Evolutionary conservation across 805 yeast genomes (phyloP), one percentile per base, ranked within the genome.

Genomic region (Spathaspora girioi): DNA sequence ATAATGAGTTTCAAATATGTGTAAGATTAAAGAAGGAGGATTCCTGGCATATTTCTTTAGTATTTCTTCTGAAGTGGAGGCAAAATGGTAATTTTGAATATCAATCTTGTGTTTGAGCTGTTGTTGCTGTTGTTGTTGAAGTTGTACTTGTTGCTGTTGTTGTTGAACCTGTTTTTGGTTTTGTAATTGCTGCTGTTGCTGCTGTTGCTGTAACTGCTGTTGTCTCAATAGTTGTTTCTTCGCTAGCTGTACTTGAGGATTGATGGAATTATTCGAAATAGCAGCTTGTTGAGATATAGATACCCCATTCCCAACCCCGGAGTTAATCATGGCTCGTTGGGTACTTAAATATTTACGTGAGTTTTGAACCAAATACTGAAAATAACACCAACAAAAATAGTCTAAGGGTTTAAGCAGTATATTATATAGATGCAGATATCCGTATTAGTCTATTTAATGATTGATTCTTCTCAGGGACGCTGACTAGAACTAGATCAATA

Each of bases 1-100:
- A 66, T 84, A 93, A 68, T 92, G 96, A 51, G 89, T 90, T 59
- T 90, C 94, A 68, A 89, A 92, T 20, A 93, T 90, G 62, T 93
- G 97, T 60, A 93, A 85, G 56, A 84, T 96, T 53, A 93, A 69
- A 40, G 96, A 87, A 7, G 97, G 87, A 9, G 93, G 87, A 54
- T 80, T 80, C 51, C 82, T 81, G 57, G 86, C 84, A 65, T 85
- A 92, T 65, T 91, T 92, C 53, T 82, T 81, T 58, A 94, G 67
- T 8, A 94, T 77, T 47, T 85, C 89, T 52, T 82, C 87, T 18
- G 87, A 71, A 9, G 91, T 83, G 59, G 87, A 89, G 10, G 86
- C 83, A 60, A 86, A 87, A 45, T 81, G 78, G 60, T 78, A 78
- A 26, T 68, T 71, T 41, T 63, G 67, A 12, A 60, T 48, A 27